These are phyloP conservation scores for Mitragyna speciosa DNA, from an alignment of 257 asterid genomes.

Conservation along the genomic window DNA sequence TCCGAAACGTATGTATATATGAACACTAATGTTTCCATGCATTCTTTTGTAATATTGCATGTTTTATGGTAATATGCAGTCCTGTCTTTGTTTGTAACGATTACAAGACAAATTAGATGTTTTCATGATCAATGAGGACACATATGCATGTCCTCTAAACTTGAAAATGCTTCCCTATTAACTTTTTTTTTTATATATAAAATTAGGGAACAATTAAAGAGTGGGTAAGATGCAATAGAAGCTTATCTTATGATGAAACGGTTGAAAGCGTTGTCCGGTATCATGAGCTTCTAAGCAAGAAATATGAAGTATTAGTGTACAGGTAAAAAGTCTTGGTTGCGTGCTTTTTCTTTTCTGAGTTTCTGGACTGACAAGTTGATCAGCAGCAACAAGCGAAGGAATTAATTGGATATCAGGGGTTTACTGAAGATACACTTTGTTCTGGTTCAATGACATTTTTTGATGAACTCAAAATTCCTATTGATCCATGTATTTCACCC, in stretches of 20 bases:
- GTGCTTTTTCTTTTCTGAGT: background rate
- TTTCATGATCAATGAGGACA: too few species aligned
- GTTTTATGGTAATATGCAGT: too few species aligned
- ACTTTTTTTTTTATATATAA: background rate
- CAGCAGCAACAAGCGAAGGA: too few species aligned
- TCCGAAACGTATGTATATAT: constrained; percentile 22
- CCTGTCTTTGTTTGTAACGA: too few species aligned
- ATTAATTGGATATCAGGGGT: background rate
- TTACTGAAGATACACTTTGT: background rate
- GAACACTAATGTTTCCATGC: background rate
- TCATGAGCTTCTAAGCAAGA: constrained; percentile 21
- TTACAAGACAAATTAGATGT: too few species aligned
- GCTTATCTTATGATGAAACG: background rate
- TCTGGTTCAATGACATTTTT: background rate
- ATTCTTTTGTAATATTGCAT: background rate
- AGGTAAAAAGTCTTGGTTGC: constrained; percentile 16
- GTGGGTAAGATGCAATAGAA: constrained; percentile 27
- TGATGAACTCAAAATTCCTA: background rate
- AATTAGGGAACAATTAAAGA: constrained; percentile 25
- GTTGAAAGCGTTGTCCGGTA: constrained; percentile 16
- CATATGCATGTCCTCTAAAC: too few species aligned
- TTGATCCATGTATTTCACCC: background rate
- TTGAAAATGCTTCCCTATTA: too few species aligned
- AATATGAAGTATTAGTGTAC: constrained; percentile 23
- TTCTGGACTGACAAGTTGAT: too few species aligned